phyloP scores from a whole-genome alignment of 2,329 filamentous ascomycete species.

The Plectosphaerella sp. region DNA sequence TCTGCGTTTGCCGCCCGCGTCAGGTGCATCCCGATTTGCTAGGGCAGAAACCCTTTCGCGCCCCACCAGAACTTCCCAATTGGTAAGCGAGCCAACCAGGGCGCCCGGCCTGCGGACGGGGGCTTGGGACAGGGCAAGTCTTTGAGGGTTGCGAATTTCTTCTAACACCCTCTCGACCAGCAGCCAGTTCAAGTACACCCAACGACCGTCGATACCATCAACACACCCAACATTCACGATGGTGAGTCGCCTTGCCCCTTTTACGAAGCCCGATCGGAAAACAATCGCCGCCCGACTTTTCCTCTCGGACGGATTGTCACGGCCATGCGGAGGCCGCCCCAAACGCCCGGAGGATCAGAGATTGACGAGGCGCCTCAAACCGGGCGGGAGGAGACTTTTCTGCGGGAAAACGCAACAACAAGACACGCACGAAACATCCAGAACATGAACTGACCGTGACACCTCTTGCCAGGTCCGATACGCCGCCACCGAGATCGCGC shows the following conservation, averaged over 20 bases:
- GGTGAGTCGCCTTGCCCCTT: slow-evolving; percentile 36
- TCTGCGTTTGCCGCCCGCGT: neutral
- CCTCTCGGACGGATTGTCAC: slow-evolving; percentile 10
- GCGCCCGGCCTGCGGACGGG: slow-evolving; percentile 5
- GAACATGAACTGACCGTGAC: slow-evolving; percentile 11
- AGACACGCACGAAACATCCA: neutral
- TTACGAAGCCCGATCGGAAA: too few relatives aligned
- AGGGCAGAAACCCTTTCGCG: slow-evolving; percentile 35
- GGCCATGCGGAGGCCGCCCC: neutral
- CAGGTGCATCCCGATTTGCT: slow-evolving; percentile 4
- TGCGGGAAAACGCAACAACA: neutral
- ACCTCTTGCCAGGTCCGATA: slow-evolving; percentile 72
- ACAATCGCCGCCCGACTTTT: too few relatives aligned
- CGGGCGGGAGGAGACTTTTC: neutral
- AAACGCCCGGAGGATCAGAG: slow-evolving; percentile 12
- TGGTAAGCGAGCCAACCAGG: slow-evolving; percentile 41
- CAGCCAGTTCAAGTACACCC: slow-evolving; percentile 36
- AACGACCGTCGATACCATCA: slow-evolving; percentile 51
- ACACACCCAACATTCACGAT: slow-evolving; percentile 51
- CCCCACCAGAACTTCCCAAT: slow-evolving; percentile 17
- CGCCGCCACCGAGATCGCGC: slow-evolving; percentile 83
- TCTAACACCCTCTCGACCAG: slow-evolving; percentile 21
- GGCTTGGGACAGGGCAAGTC: slow-evolving; percentile 17
- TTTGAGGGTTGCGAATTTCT: slow-evolving; percentile 45
- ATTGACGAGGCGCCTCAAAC: neutral